These are phyloP conservation scores for Leccinum pellstonianum DNA, from an alignment of 768 basidiomycete genomes.

Conservation along the genomic window DNA sequence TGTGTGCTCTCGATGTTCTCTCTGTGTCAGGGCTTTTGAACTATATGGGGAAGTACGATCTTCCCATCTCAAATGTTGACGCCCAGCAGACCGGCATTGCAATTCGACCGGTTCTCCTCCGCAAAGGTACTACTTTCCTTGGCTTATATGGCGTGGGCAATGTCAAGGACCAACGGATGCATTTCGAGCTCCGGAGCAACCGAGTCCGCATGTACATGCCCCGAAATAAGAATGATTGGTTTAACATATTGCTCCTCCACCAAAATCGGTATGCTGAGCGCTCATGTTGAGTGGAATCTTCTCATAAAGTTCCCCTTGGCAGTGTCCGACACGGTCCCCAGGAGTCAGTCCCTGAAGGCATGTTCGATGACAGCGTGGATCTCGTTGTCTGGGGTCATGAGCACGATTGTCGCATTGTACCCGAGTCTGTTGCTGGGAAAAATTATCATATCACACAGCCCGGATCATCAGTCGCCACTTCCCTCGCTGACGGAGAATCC, in stretches of 20 bases:
- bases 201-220: constrained; percentile 98
- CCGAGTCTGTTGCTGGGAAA: constrained; percentile 89
- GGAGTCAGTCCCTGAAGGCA: constrained; percentile 90
- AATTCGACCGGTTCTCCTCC: constrained; percentile 85
- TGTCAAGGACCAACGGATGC: constrained; percentile 94
- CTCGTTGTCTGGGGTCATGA: constrained; percentile 99
- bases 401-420: constrained; percentile 92
- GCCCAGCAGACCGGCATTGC: constrained; percentile 73
- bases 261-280: constrained; percentile 76
- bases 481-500: constrained; percentile 89
- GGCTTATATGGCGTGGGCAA: constrained; percentile 96
- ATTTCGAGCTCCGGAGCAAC: constrained; percentile 91
- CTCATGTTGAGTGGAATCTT: neutral
- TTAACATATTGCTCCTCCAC: constrained; percentile 90
- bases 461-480: constrained; percentile 93
- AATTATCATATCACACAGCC: constrained; percentile 92
- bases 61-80: constrained; percentile 68
- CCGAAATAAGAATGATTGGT: constrained; percentile 86
- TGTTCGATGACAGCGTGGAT: constrained; percentile 95
- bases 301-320: constrained; percentile 14
- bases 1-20: constrained; percentile 92
- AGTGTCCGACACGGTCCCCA: constrained; percentile 96
- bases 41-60: constrained; percentile 96
- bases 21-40: constrained; percentile 93
- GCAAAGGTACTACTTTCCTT: constrained; percentile 83